Percentiles rank a stretch among this genome's conserved stretches.
Evolutionary conservation across 768 basidiomycete genomes (phyloP).

Genomic region (Leccinum imitatum): DNA sequence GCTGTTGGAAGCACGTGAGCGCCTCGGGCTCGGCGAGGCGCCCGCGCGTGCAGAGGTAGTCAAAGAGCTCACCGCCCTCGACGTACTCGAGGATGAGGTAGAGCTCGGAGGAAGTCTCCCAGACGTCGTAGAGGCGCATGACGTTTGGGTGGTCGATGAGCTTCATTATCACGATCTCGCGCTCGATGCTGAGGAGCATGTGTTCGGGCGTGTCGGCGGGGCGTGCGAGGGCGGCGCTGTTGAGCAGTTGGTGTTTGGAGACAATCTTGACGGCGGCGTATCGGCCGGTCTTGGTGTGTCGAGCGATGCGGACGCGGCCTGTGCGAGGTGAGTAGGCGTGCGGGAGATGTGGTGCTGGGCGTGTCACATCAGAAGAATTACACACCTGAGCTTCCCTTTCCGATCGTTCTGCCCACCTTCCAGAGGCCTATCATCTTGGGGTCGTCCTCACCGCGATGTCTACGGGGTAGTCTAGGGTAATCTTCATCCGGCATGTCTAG

Average conservation of each 20-base stretch:
- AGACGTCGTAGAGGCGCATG: conserved; percentile 93
- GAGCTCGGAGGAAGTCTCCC: conserved; percentile 88
- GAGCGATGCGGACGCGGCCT: conserved; percentile 91
- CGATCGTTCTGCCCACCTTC: conserved; percentile 84
- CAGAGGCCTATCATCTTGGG: conserved; percentile 76
- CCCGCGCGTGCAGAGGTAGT: conserved; percentile 82
- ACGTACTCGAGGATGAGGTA: conserved; percentile 94
- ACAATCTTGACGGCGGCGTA: conserved; percentile 96
- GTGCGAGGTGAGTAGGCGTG: not conserved
- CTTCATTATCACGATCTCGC: conserved; percentile 98
- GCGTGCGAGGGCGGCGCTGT: conserved; percentile 53
- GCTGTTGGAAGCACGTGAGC: conserved; percentile 87
- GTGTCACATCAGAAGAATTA: not conserved
- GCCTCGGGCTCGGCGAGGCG: conserved; percentile 71
- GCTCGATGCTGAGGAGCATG: conserved; percentile 76
- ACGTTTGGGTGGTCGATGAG: conserved; percentile 94
- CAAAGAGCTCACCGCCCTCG: conserved; percentile 92
- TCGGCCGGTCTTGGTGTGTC: conserved; percentile 84
- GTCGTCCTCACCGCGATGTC: conserved; percentile 37
- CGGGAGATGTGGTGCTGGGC: not conserved
- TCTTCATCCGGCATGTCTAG: conserved; percentile 31
- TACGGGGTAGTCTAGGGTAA: conserved; percentile 30
- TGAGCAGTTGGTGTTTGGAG: conserved; percentile 65
- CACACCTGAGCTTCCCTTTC: conserved; percentile 76
- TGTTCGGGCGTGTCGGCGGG: conserved; percentile 76